Evolutionary conservation across 2,329 filamentous ascomycete species (phyloP).

Genomic region (Alternaria sp.): DNA sequence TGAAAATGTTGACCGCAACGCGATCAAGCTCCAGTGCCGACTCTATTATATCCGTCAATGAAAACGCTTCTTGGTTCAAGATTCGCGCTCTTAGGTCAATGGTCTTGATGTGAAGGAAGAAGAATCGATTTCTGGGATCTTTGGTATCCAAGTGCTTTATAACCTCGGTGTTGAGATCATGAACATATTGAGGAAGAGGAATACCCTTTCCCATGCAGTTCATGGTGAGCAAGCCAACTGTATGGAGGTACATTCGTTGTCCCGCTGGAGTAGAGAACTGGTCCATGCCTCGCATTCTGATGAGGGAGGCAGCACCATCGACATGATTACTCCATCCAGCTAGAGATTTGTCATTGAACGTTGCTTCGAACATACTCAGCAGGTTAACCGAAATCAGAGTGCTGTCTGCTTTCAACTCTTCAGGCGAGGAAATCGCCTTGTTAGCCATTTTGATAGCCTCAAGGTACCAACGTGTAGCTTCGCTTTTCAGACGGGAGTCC

Average conservation of each 20-base stretch:
- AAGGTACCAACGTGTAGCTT: constrained; percentile 45
- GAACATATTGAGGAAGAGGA: constrained; percentile 36
- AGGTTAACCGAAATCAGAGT: constrained; percentile 43
- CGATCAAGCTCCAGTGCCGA: constrained; percentile 39
- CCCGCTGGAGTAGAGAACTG: constrained; percentile 44
- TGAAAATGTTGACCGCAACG: constrained; percentile 33
- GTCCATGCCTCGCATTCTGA: constrained; percentile 42
- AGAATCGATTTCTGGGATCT: constrained; percentile 42
- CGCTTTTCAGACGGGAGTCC: constrained; percentile 37
- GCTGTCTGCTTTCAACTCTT: constrained; percentile 42
- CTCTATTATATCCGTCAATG: constrained; percentile 35
- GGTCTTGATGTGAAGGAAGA: constrained; percentile 39
- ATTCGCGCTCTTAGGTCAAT: constrained; percentile 43
- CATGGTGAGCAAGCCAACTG: constrained; percentile 38
- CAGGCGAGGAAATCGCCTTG: constrained; percentile 37
- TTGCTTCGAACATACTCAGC: constrained; percentile 46
- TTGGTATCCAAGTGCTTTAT: constrained; percentile 28
- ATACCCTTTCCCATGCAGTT: constrained; percentile 41
- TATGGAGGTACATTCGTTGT: constrained; percentile 46
- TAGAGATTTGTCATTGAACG: constrained; percentile 41
- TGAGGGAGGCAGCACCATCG: constrained; percentile 45
- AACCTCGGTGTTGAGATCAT: constrained; percentile 38
- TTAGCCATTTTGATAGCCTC: constrained; percentile 47
- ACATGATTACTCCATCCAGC: constrained; percentile 49
- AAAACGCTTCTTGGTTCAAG: constrained; percentile 22